Conservation (phyloP, 192 early-diverging fungal genomes). For the Linnemannia exigua region DNA sequence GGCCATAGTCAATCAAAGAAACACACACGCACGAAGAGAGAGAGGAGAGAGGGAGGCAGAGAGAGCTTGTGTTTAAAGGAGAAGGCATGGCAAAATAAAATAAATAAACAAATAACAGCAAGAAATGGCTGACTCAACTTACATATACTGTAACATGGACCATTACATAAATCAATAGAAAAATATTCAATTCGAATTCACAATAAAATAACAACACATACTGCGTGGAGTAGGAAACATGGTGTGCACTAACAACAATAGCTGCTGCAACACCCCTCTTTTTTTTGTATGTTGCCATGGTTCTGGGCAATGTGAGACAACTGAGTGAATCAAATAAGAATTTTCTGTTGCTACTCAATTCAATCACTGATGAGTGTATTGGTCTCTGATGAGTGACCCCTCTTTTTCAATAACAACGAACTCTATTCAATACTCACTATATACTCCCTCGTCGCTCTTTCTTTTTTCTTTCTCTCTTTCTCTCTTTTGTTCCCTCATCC, state of each 20-base stretch:
- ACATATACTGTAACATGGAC: no score
- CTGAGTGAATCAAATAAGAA: not conserved
- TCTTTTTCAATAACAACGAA: not conserved
- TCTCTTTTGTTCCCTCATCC: not conserved
- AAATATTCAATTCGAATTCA: no score
- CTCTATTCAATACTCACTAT: not conserved
- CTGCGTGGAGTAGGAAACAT: no score
- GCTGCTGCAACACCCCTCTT: not conserved
- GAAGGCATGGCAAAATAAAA: not conserved
- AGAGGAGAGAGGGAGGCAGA: conserved; percentile 1
- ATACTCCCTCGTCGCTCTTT: not conserved
- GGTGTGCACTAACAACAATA: no score
- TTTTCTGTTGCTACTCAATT: not conserved
- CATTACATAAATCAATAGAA: not conserved
- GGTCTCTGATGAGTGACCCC: not conserved
- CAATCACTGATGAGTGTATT: not conserved
- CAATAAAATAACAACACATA: no score
- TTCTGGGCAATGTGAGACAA: conserved; percentile 1
- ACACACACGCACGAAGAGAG: no score
- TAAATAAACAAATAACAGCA: not conserved
- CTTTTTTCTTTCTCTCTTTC: not conserved
- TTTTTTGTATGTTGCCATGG: not conserved
- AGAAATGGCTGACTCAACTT: conserved; percentile 4
- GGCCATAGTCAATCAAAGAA: not conserved
- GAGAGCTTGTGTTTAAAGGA: no score